Base-by-base conservation (phyloP, 192 early-diverging fungal species). In the Podochytrium sp. region DNA sequence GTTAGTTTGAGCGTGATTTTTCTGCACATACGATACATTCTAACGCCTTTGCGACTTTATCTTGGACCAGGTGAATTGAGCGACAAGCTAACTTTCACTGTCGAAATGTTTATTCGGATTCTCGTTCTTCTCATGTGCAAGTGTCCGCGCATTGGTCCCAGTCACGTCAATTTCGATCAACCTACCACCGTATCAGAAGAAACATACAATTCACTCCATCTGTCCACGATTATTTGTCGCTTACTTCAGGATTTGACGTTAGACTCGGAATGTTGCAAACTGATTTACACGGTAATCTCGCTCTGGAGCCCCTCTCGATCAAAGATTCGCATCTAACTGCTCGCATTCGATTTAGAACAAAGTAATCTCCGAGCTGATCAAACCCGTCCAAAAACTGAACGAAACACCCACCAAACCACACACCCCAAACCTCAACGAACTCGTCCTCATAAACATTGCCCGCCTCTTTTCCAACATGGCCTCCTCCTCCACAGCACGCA, bases 381-480 rank as follows among this genome's bases (percentile, higher is more conserved):
- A 72, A 33, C 83, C 83, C 20, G 34, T 52, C 1, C 33, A 32
- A 29, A 41, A 32, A 39, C 43, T n/a, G 68, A 79, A 35, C 41
- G 59, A 25, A 40, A 42, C 3, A 58, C 53, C 1, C 6, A 58
- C n/a, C 7, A 7, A 58, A 58, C 7, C 60, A 4, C n/a, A n/a
- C n/a, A n/a, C n/a, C n/a, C n/a, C n/a, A n/a, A 41, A 62, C 1
- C 18, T 64, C 3, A 52, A 74, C 51, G 75, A 76, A 60, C 5
- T 25, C 27, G 62, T 52, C 27, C 57, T 83, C 2, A 32, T 80
- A 3, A 78, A 78, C 58, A 65, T 86, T n/a, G 80, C 80, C 5
- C 76, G 80, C 39, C 52, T 81, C 12, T 55, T 86, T 2, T 76
- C 80, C 14, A 60, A 71, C 53, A 83, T 86, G 27, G 81, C 80